A percentile compares a stretch with the other conserved stretches of the same genome.
Conservation (phyloP, 169 alveolate species). For the Cryptosporidium canis region DNA sequence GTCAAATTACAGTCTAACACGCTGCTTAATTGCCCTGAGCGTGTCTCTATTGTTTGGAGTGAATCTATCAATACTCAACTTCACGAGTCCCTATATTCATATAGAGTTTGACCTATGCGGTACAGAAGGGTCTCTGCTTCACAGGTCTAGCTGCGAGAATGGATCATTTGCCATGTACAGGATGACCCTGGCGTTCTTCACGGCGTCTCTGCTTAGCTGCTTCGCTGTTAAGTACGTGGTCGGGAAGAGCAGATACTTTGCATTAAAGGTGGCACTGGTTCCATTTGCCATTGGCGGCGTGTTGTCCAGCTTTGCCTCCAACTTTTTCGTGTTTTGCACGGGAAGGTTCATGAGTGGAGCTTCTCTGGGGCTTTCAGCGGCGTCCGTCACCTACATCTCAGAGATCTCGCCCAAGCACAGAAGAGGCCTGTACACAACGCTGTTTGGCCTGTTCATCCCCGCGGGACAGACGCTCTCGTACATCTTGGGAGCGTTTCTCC, state of each 20-base stretch:
- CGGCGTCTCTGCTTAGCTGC: conserved; percentile 32
- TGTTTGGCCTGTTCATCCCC: conserved; percentile 57
- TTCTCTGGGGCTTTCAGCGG: conserved; percentile 48
- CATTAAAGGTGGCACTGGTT: conserved; percentile 23
- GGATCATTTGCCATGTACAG: conserved; percentile 56
- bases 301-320: conserved; percentile 9
- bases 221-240: conserved; percentile 15
- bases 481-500: conserved; percentile 5
- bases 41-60: conserved; percentile 35
- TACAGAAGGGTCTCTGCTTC: conserved; percentile 13
- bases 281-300: conserved; percentile 57
- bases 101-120: conserved; percentile 51
- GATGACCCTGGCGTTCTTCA: conserved; percentile 31
- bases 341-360: conserved; percentile 68
- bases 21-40: conserved; percentile 43
- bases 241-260: conserved; percentile 9
- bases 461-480: conserved; percentile 40
- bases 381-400: conserved; percentile 38
- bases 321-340: conserved; percentile 26
- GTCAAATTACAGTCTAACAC: conserved; percentile 31
- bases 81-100: conserved; percentile 33
- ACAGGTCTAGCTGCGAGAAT: conserved; percentile 20
- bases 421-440: conserved; percentile 51
- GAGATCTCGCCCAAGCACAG: conserved; percentile 54
- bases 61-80: conserved; percentile 28